Evolutionary conservation across 2,329 filamentous ascomycete genomes (phyloP), one percentile per base, ranked within the genome.

Genomic region (Talaromyces sp.): DNA sequence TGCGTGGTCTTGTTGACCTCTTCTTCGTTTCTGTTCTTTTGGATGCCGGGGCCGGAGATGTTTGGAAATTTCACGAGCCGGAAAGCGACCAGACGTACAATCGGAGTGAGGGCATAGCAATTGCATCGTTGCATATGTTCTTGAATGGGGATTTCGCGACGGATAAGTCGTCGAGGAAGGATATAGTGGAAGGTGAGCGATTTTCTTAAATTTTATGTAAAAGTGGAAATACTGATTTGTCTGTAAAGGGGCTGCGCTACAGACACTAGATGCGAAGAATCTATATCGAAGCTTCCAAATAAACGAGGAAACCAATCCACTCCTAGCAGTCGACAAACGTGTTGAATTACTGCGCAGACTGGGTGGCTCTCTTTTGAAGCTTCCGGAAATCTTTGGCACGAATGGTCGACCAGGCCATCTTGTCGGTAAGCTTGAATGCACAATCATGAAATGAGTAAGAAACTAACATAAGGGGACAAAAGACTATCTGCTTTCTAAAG

Each of bases 11-110:
- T 19, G 80, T 87, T 47, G 86, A 89, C 69, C 75, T 89, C 8
- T 89, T 88, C 74, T 83, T 88, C 52, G 84, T 87, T 1, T 86
- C 85, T 0, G 85, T 87, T 0, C 77, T 87, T 10, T 75, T 87
- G 0, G 85, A 87, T 69, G 85, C 61, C 5, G 61, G 61, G n/a
- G 50, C 61, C 7, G 61, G 50, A 10, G 61, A 63, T 27, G 22
- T 45, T 27, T 63, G 61, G 61, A 31, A 14, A n/a, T 63, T 45
- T 58, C n/a, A 33, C 9, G 61, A 63, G 31, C 31, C 39, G 2
- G 37, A 22, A n/a, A 41, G 16, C 3, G 52, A 14, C 4, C 27
- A 49, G 33, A 33, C 37, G 19, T 81, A 81, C 52, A 76, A 73
- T 9, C 71, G 83, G 3, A 84, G 81, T 60, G 83, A 85, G 67